A percentile compares a stretch with the other conserved stretches of the same genome.
phyloP scores from a whole-genome alignment of 139 green algal genomes.

The Diplosphaera chodatii region DNA sequence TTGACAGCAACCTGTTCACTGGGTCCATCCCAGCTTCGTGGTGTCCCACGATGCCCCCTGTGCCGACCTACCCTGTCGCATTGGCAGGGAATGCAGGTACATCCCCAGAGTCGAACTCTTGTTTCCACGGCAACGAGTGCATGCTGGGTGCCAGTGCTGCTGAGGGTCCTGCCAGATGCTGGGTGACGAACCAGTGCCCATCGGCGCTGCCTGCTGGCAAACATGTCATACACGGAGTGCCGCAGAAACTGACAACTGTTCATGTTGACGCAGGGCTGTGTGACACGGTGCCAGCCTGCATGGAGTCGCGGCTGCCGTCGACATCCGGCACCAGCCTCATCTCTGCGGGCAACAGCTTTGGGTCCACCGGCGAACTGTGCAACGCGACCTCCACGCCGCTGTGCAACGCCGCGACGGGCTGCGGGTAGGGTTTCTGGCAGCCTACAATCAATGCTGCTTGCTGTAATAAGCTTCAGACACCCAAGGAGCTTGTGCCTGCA shows the following conservation, averaged over 20 bases:
- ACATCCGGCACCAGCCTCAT: slow-evolving; percentile 31
- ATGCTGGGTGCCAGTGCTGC: no score
- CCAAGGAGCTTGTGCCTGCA: no score
- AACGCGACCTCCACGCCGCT: neutral
- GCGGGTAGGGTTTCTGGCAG: no score
- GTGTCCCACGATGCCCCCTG: neutral
- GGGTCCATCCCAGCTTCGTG: slow-evolving; percentile 1
- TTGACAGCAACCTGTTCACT: slow-evolving; percentile 27
- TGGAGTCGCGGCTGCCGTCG: slow-evolving; percentile 15
- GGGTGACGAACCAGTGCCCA: no score
- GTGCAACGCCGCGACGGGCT: neutral
- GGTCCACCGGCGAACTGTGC: slow-evolving; percentile 1
- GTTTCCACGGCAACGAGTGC: slow-evolving; percentile 13
- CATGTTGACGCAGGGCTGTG: slow-evolving; percentile 35
- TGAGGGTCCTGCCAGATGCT: no score
- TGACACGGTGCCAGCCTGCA: slow-evolving; percentile 27
- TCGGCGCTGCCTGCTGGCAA: no score
- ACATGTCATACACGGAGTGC: no score
- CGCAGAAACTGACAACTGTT: no score
- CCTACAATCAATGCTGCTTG: no score
- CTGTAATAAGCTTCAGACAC: no score
- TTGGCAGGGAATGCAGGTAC: no score
- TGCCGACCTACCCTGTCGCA: neutral
- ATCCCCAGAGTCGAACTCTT: no score
- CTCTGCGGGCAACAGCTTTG: slow-evolving; percentile 5